phyloP scores from a whole-genome alignment of 2,329 filamentous ascomycete species.

The Clarireedia hainanense region DNA sequence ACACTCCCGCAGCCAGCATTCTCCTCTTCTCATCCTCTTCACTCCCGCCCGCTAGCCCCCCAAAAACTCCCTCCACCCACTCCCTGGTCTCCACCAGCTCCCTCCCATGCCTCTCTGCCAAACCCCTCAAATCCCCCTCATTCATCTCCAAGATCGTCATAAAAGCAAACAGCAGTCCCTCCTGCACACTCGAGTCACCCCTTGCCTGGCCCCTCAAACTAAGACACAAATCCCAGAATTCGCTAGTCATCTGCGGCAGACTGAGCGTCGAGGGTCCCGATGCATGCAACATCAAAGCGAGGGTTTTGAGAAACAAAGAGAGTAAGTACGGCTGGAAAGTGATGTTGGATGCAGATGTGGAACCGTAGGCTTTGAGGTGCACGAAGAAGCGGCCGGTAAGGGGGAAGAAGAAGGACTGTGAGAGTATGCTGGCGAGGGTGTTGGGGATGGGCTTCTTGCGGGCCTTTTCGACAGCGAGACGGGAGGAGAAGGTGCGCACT shows the following conservation, averaged over 20 bases:
- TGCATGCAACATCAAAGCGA: slow-evolving; percentile 75
- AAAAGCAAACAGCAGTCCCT: slow-evolving; percentile 70
- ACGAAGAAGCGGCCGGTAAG: slow-evolving; percentile 74
- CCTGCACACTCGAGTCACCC: slow-evolving; percentile 59
- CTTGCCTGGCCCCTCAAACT: slow-evolving; percentile 52
- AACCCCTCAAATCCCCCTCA: slow-evolving; percentile 52
- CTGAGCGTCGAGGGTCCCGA: slow-evolving; percentile 70
- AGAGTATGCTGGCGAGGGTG: slow-evolving; percentile 68
- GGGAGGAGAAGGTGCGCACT: slow-evolving; percentile 78
- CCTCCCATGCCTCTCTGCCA: slow-evolving; percentile 67
- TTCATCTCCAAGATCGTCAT: slow-evolving; percentile 79
- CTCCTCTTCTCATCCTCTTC: slow-evolving; percentile 73
- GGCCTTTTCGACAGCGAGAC: slow-evolving; percentile 57
- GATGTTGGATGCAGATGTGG: slow-evolving; percentile 42
- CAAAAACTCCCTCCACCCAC: slow-evolving; percentile 76
- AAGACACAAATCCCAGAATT: slow-evolving; percentile 79
- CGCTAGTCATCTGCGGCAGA: slow-evolving; percentile 71
- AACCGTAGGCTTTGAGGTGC: slow-evolving; percentile 45
- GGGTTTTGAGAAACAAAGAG: slow-evolving; percentile 74
- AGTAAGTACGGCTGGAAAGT: slow-evolving; percentile 70
- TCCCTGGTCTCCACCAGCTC: slow-evolving; percentile 79
- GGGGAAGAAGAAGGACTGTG: slow-evolving; percentile 76
- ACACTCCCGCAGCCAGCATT: slow-evolving; percentile 66
- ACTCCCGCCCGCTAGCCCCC: slow-evolving; percentile 36
- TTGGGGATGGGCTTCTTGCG: slow-evolving; percentile 58